These are phyloP conservation scores for Tylopilus vinaceipallidus DNA, from an alignment of 768 basidiomycete species.

Conservation along the genomic window DNA sequence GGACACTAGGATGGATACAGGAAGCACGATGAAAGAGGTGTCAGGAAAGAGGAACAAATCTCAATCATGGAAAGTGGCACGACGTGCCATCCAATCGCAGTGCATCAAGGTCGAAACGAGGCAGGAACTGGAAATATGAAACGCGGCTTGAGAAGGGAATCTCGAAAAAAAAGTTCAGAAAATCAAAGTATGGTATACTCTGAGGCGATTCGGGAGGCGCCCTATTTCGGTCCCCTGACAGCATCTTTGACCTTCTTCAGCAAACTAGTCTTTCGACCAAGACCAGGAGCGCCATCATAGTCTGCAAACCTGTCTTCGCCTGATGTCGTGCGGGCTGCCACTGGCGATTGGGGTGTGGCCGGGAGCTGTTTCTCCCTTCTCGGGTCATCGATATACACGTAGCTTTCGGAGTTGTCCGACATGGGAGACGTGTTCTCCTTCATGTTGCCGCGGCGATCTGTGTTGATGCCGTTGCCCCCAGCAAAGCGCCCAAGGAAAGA, in stretches of 20 bases:
- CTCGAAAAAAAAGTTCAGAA: constrained; percentile 3
- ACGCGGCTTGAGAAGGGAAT: constrained; percentile 7
- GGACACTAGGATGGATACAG: constrained; percentile 32
- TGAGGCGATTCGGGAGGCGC: constrained; percentile 1
- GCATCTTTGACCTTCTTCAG: constrained; percentile 78
- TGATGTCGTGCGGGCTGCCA: constrained; percentile 23
- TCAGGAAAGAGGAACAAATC: constrained; percentile 3
- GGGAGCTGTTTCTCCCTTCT: constrained; percentile 55
- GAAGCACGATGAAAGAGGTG: constrained; percentile 22
- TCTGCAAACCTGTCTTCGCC: constrained; percentile 42
- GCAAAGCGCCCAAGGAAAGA: constrained; percentile 77
- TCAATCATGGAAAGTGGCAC: constrained; percentile 4
- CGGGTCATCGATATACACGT: constrained; percentile 60
- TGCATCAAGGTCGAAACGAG: neutral
- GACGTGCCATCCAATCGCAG: constrained; percentile 1
- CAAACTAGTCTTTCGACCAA: constrained; percentile 74
- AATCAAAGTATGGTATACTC: constrained; percentile 6
- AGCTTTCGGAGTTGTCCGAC: constrained; percentile 46
- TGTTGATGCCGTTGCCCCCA: constrained; percentile 32
- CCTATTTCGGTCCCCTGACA: constrained; percentile 54
- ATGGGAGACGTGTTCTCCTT: constrained; percentile 33
- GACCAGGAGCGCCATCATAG: constrained; percentile 45
- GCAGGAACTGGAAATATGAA: neutral
- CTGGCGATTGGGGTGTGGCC: constrained; percentile 37
- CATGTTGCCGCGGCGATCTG: constrained; percentile 36